Evolutionary conservation across 2,329 filamentous ascomycete genomes (phyloP).

Genomic region (Tolypocladium pustulatum): DNA sequence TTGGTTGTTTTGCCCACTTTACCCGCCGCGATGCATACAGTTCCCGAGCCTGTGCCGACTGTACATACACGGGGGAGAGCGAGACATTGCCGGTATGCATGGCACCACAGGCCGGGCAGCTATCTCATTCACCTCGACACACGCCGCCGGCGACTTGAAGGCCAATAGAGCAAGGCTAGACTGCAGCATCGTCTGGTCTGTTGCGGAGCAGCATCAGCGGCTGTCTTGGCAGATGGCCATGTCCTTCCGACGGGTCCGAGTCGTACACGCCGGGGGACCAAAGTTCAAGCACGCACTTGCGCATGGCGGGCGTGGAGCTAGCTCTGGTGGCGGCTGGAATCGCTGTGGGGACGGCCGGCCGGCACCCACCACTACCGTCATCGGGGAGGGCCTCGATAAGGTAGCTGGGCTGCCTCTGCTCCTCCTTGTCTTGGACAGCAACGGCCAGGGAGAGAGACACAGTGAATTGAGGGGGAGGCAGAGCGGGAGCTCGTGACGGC

Average conservation of each 20-base stretch:
- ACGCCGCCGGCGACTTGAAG: too few species aligned
- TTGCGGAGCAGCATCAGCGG: background rate
- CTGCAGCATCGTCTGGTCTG: too few species aligned
- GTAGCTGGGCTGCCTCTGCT: background rate
- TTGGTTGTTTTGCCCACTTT: background rate
- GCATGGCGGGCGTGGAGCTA: too few species aligned
- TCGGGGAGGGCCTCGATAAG: background rate
- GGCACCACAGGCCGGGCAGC: background rate
- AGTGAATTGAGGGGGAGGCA: too few species aligned
- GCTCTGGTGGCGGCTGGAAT: background rate
- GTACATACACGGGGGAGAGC: background rate
- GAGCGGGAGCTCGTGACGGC: background rate
- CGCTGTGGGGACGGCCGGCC: background rate
- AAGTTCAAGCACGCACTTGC: too few species aligned
- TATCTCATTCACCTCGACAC: background rate
- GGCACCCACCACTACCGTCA: background rate
- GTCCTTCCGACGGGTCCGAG: background rate
- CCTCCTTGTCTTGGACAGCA: too few species aligned
- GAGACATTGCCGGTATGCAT: background rate
- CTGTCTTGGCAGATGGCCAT: background rate
- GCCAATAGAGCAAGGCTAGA: too few species aligned
- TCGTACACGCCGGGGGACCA: too few species aligned
- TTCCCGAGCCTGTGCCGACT: too few species aligned
- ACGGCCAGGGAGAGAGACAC: too few species aligned
- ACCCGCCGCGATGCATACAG: background rate